Evolutionary conservation across 2,329 filamentous ascomycete genomes (phyloP), one percentile per base, ranked within the genome.

Genomic region (Diaporthe amygdali): DNA sequence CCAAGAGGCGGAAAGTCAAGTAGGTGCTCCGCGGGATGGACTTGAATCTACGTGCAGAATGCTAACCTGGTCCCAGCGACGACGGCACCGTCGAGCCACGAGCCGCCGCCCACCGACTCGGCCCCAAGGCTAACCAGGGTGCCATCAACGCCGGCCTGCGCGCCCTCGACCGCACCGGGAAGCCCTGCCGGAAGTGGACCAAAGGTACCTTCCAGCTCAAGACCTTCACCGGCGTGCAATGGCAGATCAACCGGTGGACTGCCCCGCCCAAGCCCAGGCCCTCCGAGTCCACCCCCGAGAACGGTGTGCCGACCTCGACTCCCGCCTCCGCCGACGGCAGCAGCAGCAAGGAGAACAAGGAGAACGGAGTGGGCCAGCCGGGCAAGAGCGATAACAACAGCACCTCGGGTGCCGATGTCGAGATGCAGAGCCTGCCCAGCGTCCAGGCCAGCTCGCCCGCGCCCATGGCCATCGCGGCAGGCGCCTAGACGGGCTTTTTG

Each of bases 101-200:
- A 55, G 84, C 84, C 7, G 87, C 87, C 68, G 85, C 87, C 64
- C 94, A 96, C 83, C 97, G 97, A 81, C 92, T 98, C 32, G 96
- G 96, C 4, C 96, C 96, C 76, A 98, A 98, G 82, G 96, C 96
- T 66, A 98, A 98, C 81, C 94, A 96, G 78, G 96, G 96, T 74
- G 96, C 96, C 72, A 99, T 99, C 87, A 99, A 99, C 80, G 96
- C 96, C 68, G 94, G 94, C 66, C 91, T 99, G 63, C 94, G 96
- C 69, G 96, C 96, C 15, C 93, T 99, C 74, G 96, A 99, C 82
- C 92, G 96, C 73, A 93, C 93, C 9, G 96, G 96, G 75, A 93
- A 96, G 78, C 95, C 96, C 12, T 98, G 95, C 82, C 93, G 96
- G 75, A 95, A 92, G 81, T 99, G 96, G 96, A 87, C 91, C 79